Evolutionary conservation across 441 rosid species (phyloP).

Genomic region (Jatropha podagrica): DNA sequence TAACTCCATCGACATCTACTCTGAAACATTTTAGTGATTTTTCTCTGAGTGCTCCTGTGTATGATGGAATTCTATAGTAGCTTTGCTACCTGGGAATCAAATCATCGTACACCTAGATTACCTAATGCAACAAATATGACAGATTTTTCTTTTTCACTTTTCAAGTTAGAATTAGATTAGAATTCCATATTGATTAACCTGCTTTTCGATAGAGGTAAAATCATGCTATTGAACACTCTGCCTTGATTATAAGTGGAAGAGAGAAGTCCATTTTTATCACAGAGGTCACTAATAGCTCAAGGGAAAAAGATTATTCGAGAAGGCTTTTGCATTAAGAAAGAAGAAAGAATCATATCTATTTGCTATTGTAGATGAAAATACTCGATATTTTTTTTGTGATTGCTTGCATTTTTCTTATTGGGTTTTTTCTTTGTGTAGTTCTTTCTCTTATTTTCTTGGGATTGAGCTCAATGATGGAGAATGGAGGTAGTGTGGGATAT

Average conservation of each 20-base stretch:
- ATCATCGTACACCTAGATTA: constrained; percentile 56
- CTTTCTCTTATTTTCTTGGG: no score
- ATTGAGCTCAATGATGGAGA: no score
- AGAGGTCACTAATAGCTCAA: constrained; percentile 42
- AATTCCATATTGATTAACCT: constrained; percentile 66
- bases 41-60: constrained; percentile 62
- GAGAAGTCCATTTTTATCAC: constrained; percentile 33
- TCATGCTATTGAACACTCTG: constrained; percentile 65
- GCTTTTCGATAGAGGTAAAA: constrained; percentile 80
- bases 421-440: no score
- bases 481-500: no score
- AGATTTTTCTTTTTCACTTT: constrained; percentile 57
- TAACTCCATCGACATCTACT: constrained; percentile 49
- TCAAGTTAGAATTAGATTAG: constrained; percentile 40
- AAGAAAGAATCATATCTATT: constrained; percentile 48
- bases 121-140: neutral
- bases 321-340: constrained; percentile 51
- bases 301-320: constrained; percentile 48
- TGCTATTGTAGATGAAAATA: constrained; percentile 35
- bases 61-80: constrained; percentile 52
- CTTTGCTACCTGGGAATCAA: constrained; percentile 60
- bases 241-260: constrained; percentile 42
- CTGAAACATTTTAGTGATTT: constrained; percentile 53
- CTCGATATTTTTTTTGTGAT: neutral
- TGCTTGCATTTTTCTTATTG: no score